Evolutionary conservation across 306 rosid species (phyloP).

Genomic region (Myrica gale): DNA sequence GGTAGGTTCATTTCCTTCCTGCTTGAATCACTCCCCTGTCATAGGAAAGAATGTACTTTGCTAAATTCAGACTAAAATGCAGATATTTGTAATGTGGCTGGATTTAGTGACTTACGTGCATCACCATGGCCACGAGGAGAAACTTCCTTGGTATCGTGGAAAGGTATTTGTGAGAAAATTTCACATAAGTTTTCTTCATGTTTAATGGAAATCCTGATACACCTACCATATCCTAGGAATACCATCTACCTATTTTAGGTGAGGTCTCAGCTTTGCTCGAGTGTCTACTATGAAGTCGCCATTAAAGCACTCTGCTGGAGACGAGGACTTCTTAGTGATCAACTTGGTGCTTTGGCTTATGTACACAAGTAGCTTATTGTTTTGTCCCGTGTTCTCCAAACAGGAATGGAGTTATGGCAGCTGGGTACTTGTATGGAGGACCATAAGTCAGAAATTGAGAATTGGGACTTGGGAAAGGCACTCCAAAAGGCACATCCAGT

Average conservation of each 20-base stretch:
- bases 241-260: background rate
- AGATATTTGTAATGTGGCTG: slow-evolving; percentile 86
- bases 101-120: slow-evolving; percentile 92
- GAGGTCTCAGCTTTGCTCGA: background rate
- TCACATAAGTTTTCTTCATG: background rate
- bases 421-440: too few species aligned
- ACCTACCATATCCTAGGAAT: background rate
- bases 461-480: too few species aligned
- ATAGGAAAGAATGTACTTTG: background rate
- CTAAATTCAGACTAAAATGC: background rate
- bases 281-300: background rate
- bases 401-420: slow-evolving; percentile 70
- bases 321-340: too few species aligned
- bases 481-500: too few species aligned
- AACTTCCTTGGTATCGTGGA: slow-evolving; percentile 99
- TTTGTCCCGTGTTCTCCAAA: slow-evolving; percentile 15
- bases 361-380: background rate
- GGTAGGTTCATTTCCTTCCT: slow-evolving; percentile 41
- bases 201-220: background rate
- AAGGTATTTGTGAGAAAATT: too few species aligned
- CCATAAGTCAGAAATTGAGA: too few species aligned
- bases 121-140: slow-evolving; percentile 93
- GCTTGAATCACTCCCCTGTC: background rate
- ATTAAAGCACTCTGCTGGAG: background rate
- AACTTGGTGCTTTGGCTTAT: background rate